These are phyloP conservation scores for Trichomonas tenax DNA, from an alignment of 208 protist species.

Conservation along the genomic window DNA sequence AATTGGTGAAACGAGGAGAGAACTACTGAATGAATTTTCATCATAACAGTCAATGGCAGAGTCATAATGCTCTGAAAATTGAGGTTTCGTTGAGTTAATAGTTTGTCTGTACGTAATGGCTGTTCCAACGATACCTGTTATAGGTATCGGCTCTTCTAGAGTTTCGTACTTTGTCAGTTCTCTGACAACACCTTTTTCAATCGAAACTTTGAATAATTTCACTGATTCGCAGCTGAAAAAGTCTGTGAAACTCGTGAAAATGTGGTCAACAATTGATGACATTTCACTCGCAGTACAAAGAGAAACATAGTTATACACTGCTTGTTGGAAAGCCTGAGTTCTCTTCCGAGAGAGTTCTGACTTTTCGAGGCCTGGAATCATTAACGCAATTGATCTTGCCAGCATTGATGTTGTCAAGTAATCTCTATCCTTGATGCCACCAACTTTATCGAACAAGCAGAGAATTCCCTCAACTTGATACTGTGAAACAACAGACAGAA, in stretches of 20 bases:
- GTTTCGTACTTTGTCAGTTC: neutral
- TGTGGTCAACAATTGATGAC: neutral
- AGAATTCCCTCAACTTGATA: neutral
- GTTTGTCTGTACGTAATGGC: neutral
- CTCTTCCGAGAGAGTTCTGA: neutral
- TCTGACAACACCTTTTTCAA: neutral
- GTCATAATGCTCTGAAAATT: constrained; percentile 1
- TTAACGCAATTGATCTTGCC: neutral
- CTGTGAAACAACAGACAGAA: neutral
- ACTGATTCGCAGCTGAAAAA: neutral
- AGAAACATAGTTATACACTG: neutral
- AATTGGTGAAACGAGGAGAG: neutral
- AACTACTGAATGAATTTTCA: neutral
- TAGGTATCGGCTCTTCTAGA: neutral
- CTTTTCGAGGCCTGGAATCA: neutral
- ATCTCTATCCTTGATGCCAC: neutral
- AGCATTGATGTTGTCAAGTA: neutral
- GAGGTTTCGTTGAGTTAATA: neutral
- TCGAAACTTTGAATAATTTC: neutral
- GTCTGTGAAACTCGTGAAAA: neutral
- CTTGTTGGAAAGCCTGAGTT: neutral
- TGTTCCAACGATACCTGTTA: neutral
- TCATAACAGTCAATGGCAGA: neutral
- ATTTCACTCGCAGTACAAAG: neutral
- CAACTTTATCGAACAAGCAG: neutral